A percentile compares a stretch with the other conserved stretches of the same genome.
Conservation (phyloP, 2,329 filamentous ascomycete species). For the Cytospora schulzeri region DNA sequence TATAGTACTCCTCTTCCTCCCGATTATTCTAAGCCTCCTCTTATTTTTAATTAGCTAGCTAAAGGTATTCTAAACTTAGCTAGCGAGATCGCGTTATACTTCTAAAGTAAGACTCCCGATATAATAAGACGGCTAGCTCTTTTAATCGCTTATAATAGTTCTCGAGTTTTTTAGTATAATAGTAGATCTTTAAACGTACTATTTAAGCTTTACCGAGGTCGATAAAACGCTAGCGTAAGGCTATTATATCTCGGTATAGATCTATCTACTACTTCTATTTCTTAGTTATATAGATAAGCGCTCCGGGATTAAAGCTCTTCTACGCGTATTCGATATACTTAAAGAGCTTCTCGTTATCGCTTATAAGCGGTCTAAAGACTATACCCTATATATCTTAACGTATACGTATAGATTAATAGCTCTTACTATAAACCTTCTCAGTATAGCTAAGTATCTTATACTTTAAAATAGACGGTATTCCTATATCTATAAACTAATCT, state of each 20-base stretch:
- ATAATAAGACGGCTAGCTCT: not conserved
- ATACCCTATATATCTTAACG: not conserved
- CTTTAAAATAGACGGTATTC: not conserved
- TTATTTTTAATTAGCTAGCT: not conserved
- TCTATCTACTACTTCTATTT: not conserved
- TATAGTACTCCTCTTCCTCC: not conserved
- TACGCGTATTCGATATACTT: not conserved
- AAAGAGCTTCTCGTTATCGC: not conserved
- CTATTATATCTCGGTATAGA: not conserved
- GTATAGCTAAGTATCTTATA: not conserved
- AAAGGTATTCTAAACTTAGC: not conserved
- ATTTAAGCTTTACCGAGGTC: not conserved
- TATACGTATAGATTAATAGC: not conserved
- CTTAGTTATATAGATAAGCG: not conserved
- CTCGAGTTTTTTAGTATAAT: not conserved
- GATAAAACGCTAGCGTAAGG: not conserved
- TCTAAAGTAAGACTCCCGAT: not conserved
- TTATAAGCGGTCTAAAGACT: not conserved
- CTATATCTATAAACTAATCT: too few relatives aligned
- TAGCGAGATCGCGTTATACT: not conserved
- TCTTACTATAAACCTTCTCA: not conserved
- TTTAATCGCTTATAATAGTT: not conserved
- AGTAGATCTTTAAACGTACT: not conserved
- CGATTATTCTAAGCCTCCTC: not conserved
- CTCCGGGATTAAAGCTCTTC: not conserved